A percentile compares a stretch with the other conserved stretches of the same genome.
phyloP scores from a whole-genome alignment of 108 stramenopile species.

The Cyclotella choctawhatcheeana region DNA sequence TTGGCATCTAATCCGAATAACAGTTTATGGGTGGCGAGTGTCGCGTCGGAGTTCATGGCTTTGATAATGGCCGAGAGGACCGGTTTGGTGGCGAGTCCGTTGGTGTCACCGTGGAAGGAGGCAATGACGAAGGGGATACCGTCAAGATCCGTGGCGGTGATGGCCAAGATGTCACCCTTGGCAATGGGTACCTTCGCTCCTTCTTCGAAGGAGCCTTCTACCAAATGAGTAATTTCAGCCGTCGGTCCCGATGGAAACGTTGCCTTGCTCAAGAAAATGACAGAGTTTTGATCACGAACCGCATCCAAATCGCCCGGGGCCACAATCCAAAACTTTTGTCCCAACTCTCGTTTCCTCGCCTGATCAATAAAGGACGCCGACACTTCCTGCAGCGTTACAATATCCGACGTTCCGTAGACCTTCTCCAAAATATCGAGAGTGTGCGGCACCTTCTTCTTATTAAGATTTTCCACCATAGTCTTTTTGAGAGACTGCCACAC shows the following conservation, averaged over 20 bases:
- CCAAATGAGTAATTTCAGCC: slow-evolving; percentile 53
- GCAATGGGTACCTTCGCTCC: slow-evolving; percentile 66
- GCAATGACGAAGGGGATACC: slow-evolving; percentile 56
- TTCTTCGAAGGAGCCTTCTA: slow-evolving; percentile 50
- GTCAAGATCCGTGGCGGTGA: slow-evolving; percentile 48
- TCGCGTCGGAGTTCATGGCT: slow-evolving; percentile 43
- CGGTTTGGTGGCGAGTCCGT: slow-evolving; percentile 74
- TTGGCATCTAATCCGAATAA: slow-evolving; percentile 81
- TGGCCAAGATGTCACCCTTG: slow-evolving; percentile 68
- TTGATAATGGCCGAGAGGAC: slow-evolving; percentile 62
- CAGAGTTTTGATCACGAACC: slow-evolving; percentile 77
- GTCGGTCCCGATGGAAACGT: slow-evolving; percentile 47
- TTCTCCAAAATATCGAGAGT: slow-evolving; percentile 86
- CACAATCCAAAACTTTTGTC: slow-evolving; percentile 52
- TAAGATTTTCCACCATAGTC: slow-evolving; percentile 89
- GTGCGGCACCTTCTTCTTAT: slow-evolving; percentile 88
- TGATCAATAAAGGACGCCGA: slow-evolving; percentile 82
- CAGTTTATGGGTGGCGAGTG: slow-evolving; percentile 51
- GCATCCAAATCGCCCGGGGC: slow-evolving; percentile 55
- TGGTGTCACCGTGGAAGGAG: slow-evolving; percentile 79
- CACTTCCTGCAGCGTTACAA: slow-evolving; percentile 94
- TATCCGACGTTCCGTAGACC: slow-evolving; percentile 82
- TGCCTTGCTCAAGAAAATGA: slow-evolving; percentile 59
- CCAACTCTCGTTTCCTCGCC: slow-evolving; percentile 58
- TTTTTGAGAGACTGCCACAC: slow-evolving; percentile 88